Evolutionary conservation across 257 asterid genomes (phyloP).

Genomic region (Fraxinus anomala): DNA sequence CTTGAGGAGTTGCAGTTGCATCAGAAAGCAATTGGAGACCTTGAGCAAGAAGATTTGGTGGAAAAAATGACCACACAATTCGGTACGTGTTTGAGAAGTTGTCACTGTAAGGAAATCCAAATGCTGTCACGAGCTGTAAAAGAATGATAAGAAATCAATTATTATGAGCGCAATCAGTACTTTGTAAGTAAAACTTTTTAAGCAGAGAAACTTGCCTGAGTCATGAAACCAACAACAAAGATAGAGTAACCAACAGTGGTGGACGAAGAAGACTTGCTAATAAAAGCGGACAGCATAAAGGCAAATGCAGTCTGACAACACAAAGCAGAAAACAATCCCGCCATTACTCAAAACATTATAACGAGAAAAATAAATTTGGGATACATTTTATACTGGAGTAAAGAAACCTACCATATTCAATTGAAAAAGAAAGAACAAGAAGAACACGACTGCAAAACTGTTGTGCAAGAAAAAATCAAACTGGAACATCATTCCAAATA

Average conservation of each 20-base stretch:
- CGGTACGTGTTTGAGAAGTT: slow-evolving; percentile 46
- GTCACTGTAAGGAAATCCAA: slow-evolving; percentile 83
- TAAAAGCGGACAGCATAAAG: slow-evolving; percentile 73
- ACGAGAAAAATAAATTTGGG: slow-evolving; percentile 7
- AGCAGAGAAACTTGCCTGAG: slow-evolving; percentile 63
- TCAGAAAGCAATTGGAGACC: slow-evolving; percentile 76
- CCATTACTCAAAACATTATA: slow-evolving; percentile 18
- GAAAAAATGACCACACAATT: slow-evolving; percentile 78
- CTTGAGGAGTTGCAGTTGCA: slow-evolving; percentile 90
- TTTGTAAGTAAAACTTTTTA: slow-evolving; percentile 18
- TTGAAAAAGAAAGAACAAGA: slow-evolving; percentile 83
- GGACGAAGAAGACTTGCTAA: slow-evolving; percentile 79
- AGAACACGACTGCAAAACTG: slow-evolving; percentile 69
- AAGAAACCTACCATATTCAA: slow-evolving; percentile 69
- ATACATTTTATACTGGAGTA: slow-evolving; percentile 5
- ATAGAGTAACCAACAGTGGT: slow-evolving; percentile 70
- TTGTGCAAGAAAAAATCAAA: slow-evolving; percentile 83
- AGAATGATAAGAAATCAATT: slow-evolving; percentile 23
- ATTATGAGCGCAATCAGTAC: slow-evolving; percentile 24
- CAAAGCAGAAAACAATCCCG: slow-evolving; percentile 25
- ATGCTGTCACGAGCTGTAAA: slow-evolving; percentile 77
- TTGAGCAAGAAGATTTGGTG: slow-evolving; percentile 86
- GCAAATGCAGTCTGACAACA: slow-evolving; percentile 73
- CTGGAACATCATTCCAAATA: slow-evolving; percentile 95
- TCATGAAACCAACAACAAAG: slow-evolving; percentile 70